phyloP scores from a whole-genome alignment of 2,329 filamentous ascomycete genomes.

The Pseudocercospora pini-densiflorae region DNA sequence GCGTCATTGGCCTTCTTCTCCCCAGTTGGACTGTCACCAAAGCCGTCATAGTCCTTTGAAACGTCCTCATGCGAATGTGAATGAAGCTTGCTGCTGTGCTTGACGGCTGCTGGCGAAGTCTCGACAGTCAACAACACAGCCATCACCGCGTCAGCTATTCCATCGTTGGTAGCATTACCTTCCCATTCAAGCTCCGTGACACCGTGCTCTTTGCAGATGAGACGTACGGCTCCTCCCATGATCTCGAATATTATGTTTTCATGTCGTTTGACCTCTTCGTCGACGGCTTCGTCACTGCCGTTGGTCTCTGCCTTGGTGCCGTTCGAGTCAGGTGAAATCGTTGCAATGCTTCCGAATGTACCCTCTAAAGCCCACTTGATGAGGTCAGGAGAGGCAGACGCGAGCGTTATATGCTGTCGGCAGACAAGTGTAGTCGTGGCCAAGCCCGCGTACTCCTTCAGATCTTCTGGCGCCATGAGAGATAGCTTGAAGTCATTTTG shows the following conservation, averaged over 20 bases:
- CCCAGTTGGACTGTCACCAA: slow-evolving; percentile 22
- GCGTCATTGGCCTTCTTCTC: slow-evolving; percentile 9
- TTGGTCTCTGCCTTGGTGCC: slow-evolving; percentile 24
- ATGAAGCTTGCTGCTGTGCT: slow-evolving; percentile 67
- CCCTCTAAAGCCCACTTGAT: slow-evolving; percentile 94
- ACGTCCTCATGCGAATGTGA: slow-evolving; percentile 41
- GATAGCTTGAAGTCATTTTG: slow-evolving; percentile 98
- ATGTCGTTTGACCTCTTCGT: slow-evolving; percentile 64
- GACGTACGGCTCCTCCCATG: slow-evolving; percentile 89
- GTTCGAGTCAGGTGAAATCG: slow-evolving; percentile 36
- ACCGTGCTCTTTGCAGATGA: slow-evolving; percentile 63
- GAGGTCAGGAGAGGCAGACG: slow-evolving; percentile 85
- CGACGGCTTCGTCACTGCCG: slow-evolving; percentile 58
- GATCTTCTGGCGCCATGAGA: slow-evolving; percentile 93
- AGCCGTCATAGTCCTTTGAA: slow-evolving; percentile 9
- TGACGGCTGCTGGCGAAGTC: slow-evolving; percentile 91
- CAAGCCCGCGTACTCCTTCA: slow-evolving; percentile 94
- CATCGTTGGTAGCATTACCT: slow-evolving; percentile 96
- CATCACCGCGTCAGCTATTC: slow-evolving; percentile 96
- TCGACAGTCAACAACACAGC: slow-evolving; percentile 91
- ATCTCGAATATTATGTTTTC: slow-evolving; percentile 64
- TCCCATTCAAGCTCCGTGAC: slow-evolving; percentile 96
- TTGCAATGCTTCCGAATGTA: slow-evolving; percentile 80
- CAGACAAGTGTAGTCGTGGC: slow-evolving; percentile 94
- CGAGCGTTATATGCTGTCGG: slow-evolving; percentile 86